phyloP scores from a whole-genome alignment of 768 basidiomycete species.

The Auricularia auricula-judae region DNA sequence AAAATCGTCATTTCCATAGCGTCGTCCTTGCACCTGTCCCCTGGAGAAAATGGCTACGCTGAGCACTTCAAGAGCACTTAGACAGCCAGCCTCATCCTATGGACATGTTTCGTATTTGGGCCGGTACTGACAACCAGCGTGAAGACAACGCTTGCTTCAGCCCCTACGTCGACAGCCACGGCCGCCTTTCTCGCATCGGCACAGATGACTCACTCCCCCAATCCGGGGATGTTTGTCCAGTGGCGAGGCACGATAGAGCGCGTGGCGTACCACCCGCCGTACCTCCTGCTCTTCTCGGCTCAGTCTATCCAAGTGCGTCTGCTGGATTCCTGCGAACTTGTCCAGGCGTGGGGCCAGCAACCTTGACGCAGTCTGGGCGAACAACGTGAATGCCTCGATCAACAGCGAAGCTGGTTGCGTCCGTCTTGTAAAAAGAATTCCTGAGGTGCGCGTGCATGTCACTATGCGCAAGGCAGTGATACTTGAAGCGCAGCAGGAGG shows the following conservation, averaged over 20 bases:
- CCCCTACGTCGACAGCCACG: conserved; percentile 29
- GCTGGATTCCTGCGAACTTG: conserved; percentile 14
- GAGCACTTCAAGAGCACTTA: too few species aligned
- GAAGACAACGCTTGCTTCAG: conserved; percentile 20
- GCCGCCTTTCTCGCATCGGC: conserved; percentile 16
- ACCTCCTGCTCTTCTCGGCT: conserved; percentile 23
- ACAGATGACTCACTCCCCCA: conserved; percentile 1
- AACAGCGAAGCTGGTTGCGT: background rate
- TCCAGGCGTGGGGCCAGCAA: conserved; percentile 20
- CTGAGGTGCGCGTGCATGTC: background rate
- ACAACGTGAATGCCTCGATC: background rate
- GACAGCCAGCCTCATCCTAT: too few species aligned
- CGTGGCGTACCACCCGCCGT: conserved; percentile 29
- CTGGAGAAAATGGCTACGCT: too few species aligned
- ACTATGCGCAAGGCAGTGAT: background rate
- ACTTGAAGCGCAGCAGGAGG: background rate
- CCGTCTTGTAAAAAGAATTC: background rate
- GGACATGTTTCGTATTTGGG: too few species aligned
- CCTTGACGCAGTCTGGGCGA: conserved; percentile 14
- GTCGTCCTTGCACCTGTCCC: too few species aligned
- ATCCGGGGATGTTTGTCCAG: conserved; percentile 23
- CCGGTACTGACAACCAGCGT: too few species aligned
- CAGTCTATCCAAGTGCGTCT: conserved; percentile 26
- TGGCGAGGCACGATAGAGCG: conserved; percentile 29
- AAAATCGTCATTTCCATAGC: too few species aligned